Evolutionary conservation across 805 yeast genomes (phyloP).

Genomic region (Saccharomyces cerevisiae): DNA sequence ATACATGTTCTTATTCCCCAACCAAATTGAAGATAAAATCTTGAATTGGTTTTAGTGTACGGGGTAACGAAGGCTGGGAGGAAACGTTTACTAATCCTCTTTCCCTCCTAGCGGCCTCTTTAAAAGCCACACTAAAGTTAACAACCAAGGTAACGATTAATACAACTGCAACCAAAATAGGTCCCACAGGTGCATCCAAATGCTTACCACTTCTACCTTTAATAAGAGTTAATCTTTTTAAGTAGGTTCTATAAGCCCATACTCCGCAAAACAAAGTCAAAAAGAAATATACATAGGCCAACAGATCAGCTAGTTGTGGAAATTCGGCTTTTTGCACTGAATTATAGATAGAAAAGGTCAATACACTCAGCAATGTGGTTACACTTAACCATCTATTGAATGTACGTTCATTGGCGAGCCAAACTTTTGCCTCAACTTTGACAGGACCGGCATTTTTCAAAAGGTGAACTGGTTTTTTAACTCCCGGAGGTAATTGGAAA

Average conservation of each 20-base stretch:
- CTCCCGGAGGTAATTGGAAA: constrained; percentile 74
- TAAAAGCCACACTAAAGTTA: constrained; percentile 66
- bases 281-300: constrained; percentile 75
- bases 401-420: constrained; percentile 97
- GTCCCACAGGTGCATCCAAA: constrained; percentile 85
- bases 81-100: not conserved
- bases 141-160: constrained; percentile 56
- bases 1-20: constrained; percentile 20
- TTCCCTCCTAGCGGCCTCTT: constrained; percentile 25
- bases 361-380: constrained; percentile 70
- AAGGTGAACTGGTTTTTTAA: constrained; percentile 66
- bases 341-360: constrained; percentile 77
- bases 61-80: constrained; percentile 8
- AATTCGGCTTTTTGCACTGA: constrained; percentile 63
- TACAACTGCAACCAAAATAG: constrained; percentile 69
- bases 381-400: constrained; percentile 93
- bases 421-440: constrained; percentile 93
- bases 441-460: constrained; percentile 86
- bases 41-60: constrained; percentile 23
- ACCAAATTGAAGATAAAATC: constrained; percentile 28
- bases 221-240: constrained; percentile 62
- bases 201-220: constrained; percentile 77
- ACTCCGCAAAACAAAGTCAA: constrained; percentile 74
- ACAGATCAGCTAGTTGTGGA: constrained; percentile 50
- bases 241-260: constrained; percentile 83